Percentiles rank a stretch among this genome's conserved stretches.
phyloP scores from a whole-genome alignment of 140 eudicot species.

The Erigeron philadelphicus region DNA sequence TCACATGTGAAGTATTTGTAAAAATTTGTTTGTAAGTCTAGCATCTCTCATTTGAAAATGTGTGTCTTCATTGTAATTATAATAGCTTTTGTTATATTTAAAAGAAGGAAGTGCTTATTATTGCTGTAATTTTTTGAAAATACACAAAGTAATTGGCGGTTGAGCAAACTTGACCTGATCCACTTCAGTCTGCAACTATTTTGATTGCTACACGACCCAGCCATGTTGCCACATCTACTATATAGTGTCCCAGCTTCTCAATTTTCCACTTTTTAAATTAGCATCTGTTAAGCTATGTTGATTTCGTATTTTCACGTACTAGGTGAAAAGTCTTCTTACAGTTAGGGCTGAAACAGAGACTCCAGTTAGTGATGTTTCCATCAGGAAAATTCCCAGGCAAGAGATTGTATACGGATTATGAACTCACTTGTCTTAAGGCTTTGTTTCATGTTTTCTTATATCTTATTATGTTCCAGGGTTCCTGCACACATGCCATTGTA shows the following conservation, averaged over 20 bases:
- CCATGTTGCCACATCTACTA: slow-evolving; percentile 10
- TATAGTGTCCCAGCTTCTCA: slow-evolving; percentile 2
- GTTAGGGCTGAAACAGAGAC: slow-evolving; percentile 98
- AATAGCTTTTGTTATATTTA: no score
- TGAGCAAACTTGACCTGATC: background rate
- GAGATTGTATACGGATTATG: slow-evolving; percentile 22
- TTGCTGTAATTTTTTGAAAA: background rate
- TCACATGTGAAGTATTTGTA: no score
- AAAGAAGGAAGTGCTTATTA: no score
- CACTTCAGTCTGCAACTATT: background rate
- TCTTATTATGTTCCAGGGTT: slow-evolving; percentile 43
- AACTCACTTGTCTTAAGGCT: background rate
- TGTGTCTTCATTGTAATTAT: no score
- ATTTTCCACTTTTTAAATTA: background rate
- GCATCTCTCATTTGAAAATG: no score
- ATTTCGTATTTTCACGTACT: background rate
- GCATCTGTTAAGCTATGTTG: background rate
- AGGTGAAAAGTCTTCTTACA: slow-evolving; percentile 97
- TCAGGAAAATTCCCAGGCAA: slow-evolving; percentile 89
- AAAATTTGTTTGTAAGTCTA: no score
- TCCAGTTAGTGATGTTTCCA: slow-evolving; percentile 92
- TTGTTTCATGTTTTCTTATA: background rate
- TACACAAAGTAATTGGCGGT: background rate
- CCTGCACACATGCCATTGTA: slow-evolving; percentile 92
- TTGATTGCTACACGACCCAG: background rate